Conservation (phyloP, 192 early-diverging fungal genomes). For the Spizellomyces punctatus region DNA sequence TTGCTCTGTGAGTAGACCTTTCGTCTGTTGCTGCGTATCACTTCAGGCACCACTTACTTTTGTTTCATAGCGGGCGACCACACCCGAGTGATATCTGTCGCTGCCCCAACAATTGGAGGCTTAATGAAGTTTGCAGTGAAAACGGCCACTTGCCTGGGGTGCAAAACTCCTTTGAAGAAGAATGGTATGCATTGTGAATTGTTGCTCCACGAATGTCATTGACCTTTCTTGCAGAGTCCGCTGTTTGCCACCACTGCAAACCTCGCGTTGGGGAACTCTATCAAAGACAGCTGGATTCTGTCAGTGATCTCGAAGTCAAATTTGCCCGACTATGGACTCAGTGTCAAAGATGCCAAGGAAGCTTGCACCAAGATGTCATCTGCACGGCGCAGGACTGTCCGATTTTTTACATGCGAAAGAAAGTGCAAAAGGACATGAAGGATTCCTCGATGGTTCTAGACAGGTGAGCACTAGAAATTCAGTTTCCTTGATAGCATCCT, state of each 20-base stretch:
- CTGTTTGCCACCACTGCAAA: slow-evolving; percentile 82
- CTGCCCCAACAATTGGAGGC: slow-evolving; percentile 86
- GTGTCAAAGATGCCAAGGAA: slow-evolving; percentile 96
- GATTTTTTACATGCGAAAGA: slow-evolving; percentile 98
- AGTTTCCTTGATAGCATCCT: background rate
- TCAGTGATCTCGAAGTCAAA: slow-evolving; percentile 73
- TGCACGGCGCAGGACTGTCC: slow-evolving; percentile 96
- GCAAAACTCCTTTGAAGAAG: slow-evolving; percentile 80
- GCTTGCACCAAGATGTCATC: slow-evolving; percentile 90
- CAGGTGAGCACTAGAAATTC: slow-evolving; percentile 46
- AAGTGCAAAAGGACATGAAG: slow-evolving; percentile 89
- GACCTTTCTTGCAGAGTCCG: slow-evolving; percentile 47
- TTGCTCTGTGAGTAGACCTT: slow-evolving; percentile 63
- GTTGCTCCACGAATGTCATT: background rate
- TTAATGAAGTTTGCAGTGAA: slow-evolving; percentile 95
- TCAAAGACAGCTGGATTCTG: slow-evolving; percentile 65
- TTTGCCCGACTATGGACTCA: slow-evolving; percentile 95
- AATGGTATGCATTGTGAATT: slow-evolving; percentile 36
- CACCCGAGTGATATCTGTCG: slow-evolving; percentile 72
- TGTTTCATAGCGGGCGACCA: slow-evolving; percentile 50
- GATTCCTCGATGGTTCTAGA: slow-evolving; percentile 72
- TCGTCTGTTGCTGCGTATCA: background rate
- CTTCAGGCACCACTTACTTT: background rate
- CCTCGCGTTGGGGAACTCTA: slow-evolving; percentile 76
- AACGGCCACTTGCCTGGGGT: slow-evolving; percentile 89